Conservation (phyloP, 805 yeast species). For the Spathaspora arborariae region DNA sequence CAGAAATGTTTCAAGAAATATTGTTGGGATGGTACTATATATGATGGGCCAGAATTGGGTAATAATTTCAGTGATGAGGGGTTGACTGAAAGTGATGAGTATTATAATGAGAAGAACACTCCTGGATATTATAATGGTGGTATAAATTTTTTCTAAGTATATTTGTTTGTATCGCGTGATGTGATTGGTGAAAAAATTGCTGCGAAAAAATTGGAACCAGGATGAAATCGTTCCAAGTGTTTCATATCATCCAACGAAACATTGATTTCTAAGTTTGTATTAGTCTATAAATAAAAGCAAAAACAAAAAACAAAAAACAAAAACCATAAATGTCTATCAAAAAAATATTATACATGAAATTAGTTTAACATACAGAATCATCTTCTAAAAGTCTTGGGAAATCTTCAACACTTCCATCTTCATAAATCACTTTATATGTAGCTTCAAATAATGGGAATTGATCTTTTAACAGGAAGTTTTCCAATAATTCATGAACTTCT, state of each 20-base stretch:
- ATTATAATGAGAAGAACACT: neutral
- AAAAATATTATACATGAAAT: neutral
- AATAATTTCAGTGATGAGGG: constrained; percentile 2
- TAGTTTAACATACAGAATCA: constrained; percentile 2
- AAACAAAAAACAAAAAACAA: neutral
- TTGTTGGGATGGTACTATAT: constrained; percentile 66
- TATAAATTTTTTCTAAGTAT: neutral
- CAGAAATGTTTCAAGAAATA: constrained; percentile 62
- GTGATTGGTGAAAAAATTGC: neutral
- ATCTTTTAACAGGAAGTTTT: constrained; percentile 43
- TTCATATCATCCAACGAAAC: neutral
- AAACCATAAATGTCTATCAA: neutral
- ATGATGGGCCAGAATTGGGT: constrained; percentile 1
- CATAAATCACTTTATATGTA: constrained; percentile 80
- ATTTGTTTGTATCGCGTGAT: neutral
- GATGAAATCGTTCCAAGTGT: neutral
- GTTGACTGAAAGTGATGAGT: neutral
- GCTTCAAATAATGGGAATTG: constrained; percentile 83
- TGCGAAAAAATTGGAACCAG: neutral
- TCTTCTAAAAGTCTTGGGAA: constrained; percentile 47
- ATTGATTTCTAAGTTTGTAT: neutral
- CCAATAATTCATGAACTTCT: constrained; percentile 86
- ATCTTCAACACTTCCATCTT: constrained; percentile 66
- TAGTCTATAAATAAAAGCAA: neutral
- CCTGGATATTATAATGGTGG: neutral